phyloP scores from a whole-genome alignment of 2,329 filamentous ascomycete species.

The Aureobasidium leucospermi region DNA sequence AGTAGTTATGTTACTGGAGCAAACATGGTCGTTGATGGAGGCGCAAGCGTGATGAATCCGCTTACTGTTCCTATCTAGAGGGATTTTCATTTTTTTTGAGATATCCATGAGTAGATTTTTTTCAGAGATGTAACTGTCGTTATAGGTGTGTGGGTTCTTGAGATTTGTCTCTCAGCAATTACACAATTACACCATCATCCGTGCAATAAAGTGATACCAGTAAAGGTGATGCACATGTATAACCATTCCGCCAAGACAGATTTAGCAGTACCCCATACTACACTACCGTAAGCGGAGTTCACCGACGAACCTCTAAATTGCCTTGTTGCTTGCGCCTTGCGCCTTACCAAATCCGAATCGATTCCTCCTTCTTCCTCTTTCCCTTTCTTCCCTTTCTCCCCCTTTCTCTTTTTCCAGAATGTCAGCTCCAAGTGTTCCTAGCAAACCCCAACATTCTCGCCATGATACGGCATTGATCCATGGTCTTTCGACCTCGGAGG shows the following conservation, averaged over 20 bases:
- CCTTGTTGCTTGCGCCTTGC: background rate
- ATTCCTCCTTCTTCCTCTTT: background rate
- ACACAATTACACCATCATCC: no score
- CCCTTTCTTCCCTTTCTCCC: background rate
- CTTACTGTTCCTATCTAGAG: constrained; percentile 24
- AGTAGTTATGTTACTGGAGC: constrained; percentile 56
- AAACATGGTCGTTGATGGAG: constrained; percentile 57
- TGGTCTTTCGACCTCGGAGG: constrained; percentile 55
- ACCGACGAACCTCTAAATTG: background rate
- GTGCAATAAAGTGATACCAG: no score
- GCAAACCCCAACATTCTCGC: constrained; percentile 29
- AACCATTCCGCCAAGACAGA: background rate
- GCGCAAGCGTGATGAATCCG: constrained; percentile 36
- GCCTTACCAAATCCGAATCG: background rate
- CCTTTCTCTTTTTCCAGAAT: background rate
- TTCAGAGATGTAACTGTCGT: no score
- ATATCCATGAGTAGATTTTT: no score
- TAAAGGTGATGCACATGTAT: no score
- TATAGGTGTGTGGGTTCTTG: no score
- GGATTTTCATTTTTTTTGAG: no score
- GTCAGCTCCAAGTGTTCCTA: constrained; percentile 12
- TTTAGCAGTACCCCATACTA: no score
- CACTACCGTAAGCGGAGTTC: background rate
- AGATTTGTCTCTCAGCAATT: no score
- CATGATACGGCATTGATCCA: constrained; percentile 37